phyloP scores from a whole-genome alignment of 331 rosid species.

The Prunus yedoensis region DNA sequence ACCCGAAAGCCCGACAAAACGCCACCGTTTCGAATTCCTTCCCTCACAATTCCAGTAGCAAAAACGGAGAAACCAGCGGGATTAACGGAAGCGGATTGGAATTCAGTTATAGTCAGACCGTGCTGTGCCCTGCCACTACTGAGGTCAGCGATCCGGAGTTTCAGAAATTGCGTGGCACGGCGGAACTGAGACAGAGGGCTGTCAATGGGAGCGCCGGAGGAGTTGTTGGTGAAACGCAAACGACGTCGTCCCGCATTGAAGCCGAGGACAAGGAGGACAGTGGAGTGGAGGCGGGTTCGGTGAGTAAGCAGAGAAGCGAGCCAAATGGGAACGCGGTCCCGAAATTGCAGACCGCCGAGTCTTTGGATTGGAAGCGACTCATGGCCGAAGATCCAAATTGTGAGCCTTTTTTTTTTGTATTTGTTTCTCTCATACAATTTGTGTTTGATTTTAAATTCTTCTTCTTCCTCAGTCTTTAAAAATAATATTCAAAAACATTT shows the following conservation, averaged over 20 bases:
- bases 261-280: slow-evolving; percentile 38
- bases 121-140: slow-evolving; percentile 28
- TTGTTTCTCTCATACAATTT: slow-evolving; percentile 8
- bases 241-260: slow-evolving; percentile 29
- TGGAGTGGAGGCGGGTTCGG: slow-evolving; percentile 30
- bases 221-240: slow-evolving; percentile 33
- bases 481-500: background rate
- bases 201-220: slow-evolving; percentile 40
- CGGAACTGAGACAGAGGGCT: slow-evolving; percentile 77
- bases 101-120: slow-evolving; percentile 32
- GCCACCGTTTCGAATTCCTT: slow-evolving; percentile 1
- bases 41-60: slow-evolving; percentile 10
- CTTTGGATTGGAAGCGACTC: too few species aligned
- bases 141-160: slow-evolving; percentile 36
- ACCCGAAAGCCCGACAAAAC: slow-evolving; percentile 39
- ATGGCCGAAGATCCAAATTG: slow-evolving; percentile 89
- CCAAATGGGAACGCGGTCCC: slow-evolving; percentile 36
- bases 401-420: slow-evolving; percentile 46
- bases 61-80: background rate
- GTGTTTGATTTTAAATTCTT: background rate
- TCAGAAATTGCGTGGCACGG: slow-evolving; percentile 38
- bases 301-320: slow-evolving; percentile 47
- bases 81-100: slow-evolving; percentile 39
- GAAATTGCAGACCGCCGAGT: slow-evolving; percentile 53
- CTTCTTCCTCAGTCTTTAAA: background rate